phyloP scores from a whole-genome alignment of 495 filamentous ascomycete genomes.

The Aspergillus cristatus region DNA sequence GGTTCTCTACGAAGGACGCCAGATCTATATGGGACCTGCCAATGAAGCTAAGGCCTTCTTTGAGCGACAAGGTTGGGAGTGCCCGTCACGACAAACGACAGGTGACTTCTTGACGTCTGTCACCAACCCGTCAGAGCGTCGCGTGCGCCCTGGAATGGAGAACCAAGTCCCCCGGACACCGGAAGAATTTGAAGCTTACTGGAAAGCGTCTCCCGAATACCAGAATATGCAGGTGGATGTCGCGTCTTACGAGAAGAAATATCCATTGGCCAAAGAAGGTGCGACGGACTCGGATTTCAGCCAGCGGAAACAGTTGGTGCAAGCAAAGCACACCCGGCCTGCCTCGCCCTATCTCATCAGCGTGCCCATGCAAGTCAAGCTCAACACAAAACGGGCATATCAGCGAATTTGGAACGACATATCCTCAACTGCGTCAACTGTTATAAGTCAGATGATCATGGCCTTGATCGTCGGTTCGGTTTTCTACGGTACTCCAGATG shows the following conservation, averaged over 20 bases:
- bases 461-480: conserved; percentile 72
- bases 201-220: conserved; percentile 40
- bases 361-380: conserved; percentile 32
- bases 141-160: conserved; percentile 48
- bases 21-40: conserved; percentile 53
- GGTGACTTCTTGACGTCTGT: conserved; percentile 65
- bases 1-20: conserved; percentile 51
- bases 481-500: conserved; percentile 62
- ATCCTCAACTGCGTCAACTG: conserved; percentile 58
- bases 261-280: conserved; percentile 8
- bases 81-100: conserved; percentile 49
- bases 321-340: conserved; percentile 24
- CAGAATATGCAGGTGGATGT: conserved; percentile 39
- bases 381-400: conserved; percentile 38
- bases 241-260: conserved; percentile 29
- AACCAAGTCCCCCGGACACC: conserved; percentile 55
- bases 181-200: conserved; percentile 55
- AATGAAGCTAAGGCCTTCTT: conserved; percentile 50
- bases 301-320: conserved; percentile 16
- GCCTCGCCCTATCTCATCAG: conserved; percentile 30
- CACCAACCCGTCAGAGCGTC: conserved; percentile 53
- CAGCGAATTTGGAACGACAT: conserved; percentile 57
- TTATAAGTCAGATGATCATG: too few relatives aligned
- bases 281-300: conserved; percentile 13
- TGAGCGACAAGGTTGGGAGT: conserved; percentile 43